Conservation (phyloP, 495 filamentous ascomycete genomes). For the Penicillium simplicissimum region DNA sequence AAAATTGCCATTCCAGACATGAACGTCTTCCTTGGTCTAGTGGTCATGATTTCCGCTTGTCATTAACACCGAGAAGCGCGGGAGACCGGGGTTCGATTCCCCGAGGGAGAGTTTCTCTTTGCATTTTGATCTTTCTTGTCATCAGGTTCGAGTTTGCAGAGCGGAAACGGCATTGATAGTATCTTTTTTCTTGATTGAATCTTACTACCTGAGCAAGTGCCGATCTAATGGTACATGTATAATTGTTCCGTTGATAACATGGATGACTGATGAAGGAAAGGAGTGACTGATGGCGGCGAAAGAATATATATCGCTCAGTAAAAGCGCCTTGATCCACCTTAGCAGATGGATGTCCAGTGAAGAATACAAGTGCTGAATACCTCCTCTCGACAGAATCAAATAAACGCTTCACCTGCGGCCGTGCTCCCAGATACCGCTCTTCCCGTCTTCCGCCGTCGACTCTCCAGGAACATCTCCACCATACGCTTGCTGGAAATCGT, state of each 20-base stretch:
- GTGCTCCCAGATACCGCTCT: slow-evolving; percentile 22
- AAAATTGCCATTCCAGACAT: background rate
- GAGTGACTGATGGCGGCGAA: slow-evolving; percentile 4
- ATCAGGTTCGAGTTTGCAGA: no score
- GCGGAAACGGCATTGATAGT: no score
- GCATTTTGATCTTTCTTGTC: slow-evolving; percentile 25
- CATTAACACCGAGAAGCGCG: slow-evolving; percentile 46
- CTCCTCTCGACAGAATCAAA: slow-evolving; percentile 18
- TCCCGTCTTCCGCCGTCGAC: slow-evolving; percentile 48
- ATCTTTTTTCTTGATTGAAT: background rate
- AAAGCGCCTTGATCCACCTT: no score
- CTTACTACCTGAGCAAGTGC: background rate
- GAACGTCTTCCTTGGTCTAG: slow-evolving; percentile 46
- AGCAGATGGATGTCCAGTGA: no score
- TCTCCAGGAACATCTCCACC: slow-evolving; percentile 61
- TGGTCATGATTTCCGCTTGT: slow-evolving; percentile 60
- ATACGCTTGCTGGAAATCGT: slow-evolving; percentile 55
- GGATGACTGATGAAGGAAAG: background rate
- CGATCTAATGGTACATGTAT: background rate
- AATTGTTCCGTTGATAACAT: background rate
- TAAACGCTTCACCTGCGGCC: slow-evolving; percentile 28
- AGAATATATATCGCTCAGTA: slow-evolving; percentile 15
- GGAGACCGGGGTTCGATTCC: slow-evolving; percentile 59
- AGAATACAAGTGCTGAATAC: no score
- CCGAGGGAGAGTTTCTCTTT: slow-evolving; percentile 46